These are phyloP conservation scores for Heliosperma pusillum DNA, from an alignment of 148 eudicot genomes.

Conservation along the genomic window DNA sequence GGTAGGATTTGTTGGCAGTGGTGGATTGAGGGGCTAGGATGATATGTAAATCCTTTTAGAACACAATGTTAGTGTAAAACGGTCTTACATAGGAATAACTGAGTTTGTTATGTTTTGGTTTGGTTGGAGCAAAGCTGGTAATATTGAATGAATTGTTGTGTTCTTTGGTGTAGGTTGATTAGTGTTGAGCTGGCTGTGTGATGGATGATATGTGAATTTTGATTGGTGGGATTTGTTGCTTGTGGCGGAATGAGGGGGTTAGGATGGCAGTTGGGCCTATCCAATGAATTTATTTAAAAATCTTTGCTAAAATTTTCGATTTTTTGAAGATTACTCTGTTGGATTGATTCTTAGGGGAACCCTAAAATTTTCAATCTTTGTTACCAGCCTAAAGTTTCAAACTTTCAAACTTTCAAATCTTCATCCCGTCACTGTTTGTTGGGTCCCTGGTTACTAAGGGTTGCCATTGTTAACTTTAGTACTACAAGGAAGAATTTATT, in stretches of 20 bases:
- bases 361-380: background rate
- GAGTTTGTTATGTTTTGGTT: background rate
- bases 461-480: background rate
- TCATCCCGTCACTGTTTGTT: background rate
- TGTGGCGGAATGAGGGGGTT: background rate
- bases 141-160: background rate
- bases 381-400: background rate
- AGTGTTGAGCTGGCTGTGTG: background rate
- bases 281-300: no score
- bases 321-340: background rate
- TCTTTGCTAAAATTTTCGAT: background rate
- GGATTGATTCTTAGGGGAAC: no score
- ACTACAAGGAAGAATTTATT: no score
- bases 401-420: background rate
- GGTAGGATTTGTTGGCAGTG: background rate
- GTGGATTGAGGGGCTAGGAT: background rate
- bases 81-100: no score
- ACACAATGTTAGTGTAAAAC: no score
- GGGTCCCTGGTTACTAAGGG: background rate
- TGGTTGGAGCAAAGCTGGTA: background rate
- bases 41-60: no score
- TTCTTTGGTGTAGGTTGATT: background rate
- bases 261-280: no score
- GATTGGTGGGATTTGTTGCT: background rate
- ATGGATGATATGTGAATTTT: background rate